Evolutionary conservation across 352 stramenopile genomes (phyloP).

Genomic region (Peronospora destructor): DNA sequence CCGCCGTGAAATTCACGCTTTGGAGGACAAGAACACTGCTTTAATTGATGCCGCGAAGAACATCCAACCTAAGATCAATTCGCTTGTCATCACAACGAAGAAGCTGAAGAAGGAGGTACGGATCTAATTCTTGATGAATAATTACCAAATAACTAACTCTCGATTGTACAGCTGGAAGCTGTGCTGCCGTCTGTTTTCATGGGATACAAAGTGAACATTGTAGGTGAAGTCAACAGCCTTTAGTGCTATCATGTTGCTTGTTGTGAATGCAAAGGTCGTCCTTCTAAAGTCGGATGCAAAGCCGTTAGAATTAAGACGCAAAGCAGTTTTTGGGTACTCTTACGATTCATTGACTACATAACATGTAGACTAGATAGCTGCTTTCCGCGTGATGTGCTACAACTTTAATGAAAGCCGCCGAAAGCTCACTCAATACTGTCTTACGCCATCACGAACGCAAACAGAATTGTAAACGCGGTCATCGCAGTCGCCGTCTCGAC

Average conservation of each 20-base stretch:
- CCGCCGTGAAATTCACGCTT: constrained; percentile 43
- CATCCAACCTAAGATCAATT: constrained; percentile 51
- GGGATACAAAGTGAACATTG: constrained; percentile 73
- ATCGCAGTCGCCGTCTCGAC: constrained; percentile 10
- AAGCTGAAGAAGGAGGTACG: constrained; percentile 63
- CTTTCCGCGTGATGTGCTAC: neutral
- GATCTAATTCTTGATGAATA: neutral
- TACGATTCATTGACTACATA: constrained; percentile 12
- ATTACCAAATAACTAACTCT: constrained; percentile 5
- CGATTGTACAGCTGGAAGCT: constrained; percentile 38
- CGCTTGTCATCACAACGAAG: constrained; percentile 45
- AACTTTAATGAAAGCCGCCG: constrained; percentile 1
- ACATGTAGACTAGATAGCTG: constrained; percentile 8
- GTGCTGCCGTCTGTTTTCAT: constrained; percentile 61
- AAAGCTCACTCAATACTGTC: neutral
- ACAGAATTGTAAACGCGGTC: constrained; percentile 18
- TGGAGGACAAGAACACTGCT: constrained; percentile 73
- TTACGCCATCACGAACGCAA: constrained; percentile 18
- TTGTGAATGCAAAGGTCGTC: neutral
- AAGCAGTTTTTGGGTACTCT: constrained; percentile 16
- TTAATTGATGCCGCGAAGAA: constrained; percentile 49
- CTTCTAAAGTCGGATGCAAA: neutral
- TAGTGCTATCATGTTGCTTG: no score
- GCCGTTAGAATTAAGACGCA: neutral
- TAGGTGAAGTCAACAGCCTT: constrained; percentile 73